phyloP scores from a whole-genome alignment of 2,329 filamentous ascomycete genomes.

The Nemania serpens region DNA sequence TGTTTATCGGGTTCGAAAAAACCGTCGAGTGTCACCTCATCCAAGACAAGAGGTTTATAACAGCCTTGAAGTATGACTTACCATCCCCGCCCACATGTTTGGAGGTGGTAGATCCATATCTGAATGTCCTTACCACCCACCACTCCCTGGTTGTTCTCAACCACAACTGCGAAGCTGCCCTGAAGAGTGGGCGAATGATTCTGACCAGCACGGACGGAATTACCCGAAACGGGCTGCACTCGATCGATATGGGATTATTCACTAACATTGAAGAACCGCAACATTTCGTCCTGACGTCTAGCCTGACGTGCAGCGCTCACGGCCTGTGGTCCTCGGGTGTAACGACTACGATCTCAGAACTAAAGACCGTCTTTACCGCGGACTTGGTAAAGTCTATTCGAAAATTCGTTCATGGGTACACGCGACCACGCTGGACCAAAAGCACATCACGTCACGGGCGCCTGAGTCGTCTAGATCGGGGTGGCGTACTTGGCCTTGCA shows the following conservation, averaged over 20 bases:
- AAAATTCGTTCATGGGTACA: slow-evolving; percentile 57
- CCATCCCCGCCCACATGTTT: slow-evolving; percentile 59
- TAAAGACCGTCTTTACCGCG: slow-evolving; percentile 57
- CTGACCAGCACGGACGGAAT: slow-evolving; percentile 53
- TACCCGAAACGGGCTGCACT: slow-evolving; percentile 51
- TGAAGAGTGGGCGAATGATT: slow-evolving; percentile 43
- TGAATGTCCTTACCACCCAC: slow-evolving; percentile 56
- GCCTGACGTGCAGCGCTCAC: slow-evolving; percentile 51
- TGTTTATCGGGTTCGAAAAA: slow-evolving; percentile 60
- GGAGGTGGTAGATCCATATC: slow-evolving; percentile 51
- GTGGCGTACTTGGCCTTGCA: slow-evolving; percentile 66
- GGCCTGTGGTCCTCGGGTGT: slow-evolving; percentile 57
- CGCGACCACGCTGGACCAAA: slow-evolving; percentile 57
- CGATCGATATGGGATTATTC: slow-evolving; percentile 49
- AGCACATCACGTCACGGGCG: slow-evolving; percentile 47
- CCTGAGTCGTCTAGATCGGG: slow-evolving; percentile 50
- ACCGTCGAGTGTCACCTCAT: slow-evolving; percentile 62
- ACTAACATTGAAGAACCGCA: slow-evolving; percentile 33
- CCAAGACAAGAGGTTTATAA: slow-evolving; percentile 58
- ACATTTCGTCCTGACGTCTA: slow-evolving; percentile 54
- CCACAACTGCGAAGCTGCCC: slow-evolving; percentile 44
- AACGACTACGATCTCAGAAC: slow-evolving; percentile 46
- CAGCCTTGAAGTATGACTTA: slow-evolving; percentile 52
- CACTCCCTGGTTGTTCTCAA: slow-evolving; percentile 63
- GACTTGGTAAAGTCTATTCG: slow-evolving; percentile 61